Percentiles rank a stretch among this genome's conserved stretches.
Evolutionary conservation across 129 eudicot species (phyloP).

Genomic region (Artemisia annua): DNA sequence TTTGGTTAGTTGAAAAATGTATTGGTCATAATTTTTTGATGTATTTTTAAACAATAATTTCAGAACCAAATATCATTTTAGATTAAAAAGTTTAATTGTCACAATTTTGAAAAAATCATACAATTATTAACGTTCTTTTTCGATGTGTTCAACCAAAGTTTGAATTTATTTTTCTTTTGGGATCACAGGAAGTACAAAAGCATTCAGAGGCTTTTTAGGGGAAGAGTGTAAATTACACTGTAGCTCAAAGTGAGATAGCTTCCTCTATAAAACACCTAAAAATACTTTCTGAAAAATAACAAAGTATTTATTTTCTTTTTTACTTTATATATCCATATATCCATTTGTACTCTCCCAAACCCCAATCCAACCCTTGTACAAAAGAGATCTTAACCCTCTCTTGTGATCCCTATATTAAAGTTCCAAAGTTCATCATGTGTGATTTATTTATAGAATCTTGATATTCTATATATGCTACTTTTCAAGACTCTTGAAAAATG

Average conservation of each 20-base stretch:
- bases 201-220: conserved; percentile 1
- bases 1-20: no score
- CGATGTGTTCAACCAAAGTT: not conserved
- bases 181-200: conserved; percentile 1
- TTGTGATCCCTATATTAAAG: conserved; percentile 15
- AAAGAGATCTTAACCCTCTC: conserved; percentile 28
- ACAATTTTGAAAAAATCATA: no score
- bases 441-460: conserved; percentile 11
- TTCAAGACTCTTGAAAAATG: conserved; percentile 24
- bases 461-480: conserved; percentile 1
- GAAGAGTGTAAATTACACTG: conserved; percentile 13
- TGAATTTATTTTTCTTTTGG: not conserved
- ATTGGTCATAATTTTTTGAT: no score
- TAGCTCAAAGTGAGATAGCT: conserved; percentile 27
- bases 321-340: not conserved
- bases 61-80: no score
- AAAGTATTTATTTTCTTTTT: conserved; percentile 15
- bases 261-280: conserved; percentile 34
- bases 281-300: conserved; percentile 4
- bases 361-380: conserved; percentile 34
- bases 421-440: conserved; percentile 16
- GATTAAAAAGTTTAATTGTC: no score
- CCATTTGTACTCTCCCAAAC: conserved; percentile 30
- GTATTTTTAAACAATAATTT: no score
- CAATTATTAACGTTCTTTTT: no score